These are phyloP conservation scores for Vitis hybrid DNA, from an alignment of 177 flowering plant genomes.

Conservation along the genomic window DNA sequence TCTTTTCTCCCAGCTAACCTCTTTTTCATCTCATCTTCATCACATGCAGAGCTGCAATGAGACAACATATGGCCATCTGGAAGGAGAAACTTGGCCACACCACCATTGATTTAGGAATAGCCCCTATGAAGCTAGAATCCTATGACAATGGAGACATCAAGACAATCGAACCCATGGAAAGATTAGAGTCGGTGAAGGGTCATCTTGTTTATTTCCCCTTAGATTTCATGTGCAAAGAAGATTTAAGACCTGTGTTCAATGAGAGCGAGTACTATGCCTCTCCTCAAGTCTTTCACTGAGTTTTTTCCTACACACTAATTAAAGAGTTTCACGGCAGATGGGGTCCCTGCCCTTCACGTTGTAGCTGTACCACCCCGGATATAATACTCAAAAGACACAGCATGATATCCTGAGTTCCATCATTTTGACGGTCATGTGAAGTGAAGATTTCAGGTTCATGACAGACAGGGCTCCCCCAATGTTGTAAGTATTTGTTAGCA, in stretches of 20 bases:
- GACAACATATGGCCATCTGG: constrained; percentile 71
- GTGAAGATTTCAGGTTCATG: no score
- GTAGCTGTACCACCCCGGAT: no score
- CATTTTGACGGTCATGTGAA: no score
- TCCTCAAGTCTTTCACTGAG: constrained; percentile 84
- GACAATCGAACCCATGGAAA: constrained; percentile 68
- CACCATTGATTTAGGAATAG: constrained; percentile 90
- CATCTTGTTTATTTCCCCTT: constrained; percentile 90
- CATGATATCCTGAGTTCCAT: no score
- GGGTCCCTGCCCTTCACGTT: no score
- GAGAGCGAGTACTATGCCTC: constrained; percentile 94
- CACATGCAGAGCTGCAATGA: constrained; percentile 58
- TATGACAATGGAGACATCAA: constrained; percentile 66
- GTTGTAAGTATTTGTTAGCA: no score
- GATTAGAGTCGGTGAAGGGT: constrained; percentile 69
- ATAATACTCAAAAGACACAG: no score
- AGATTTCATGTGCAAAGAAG: constrained; percentile 88
- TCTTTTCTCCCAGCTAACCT: not conserved
- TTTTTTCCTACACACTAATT: not conserved
- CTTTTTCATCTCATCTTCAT: not conserved
- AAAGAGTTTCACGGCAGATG: no score
- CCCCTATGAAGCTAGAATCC: constrained; percentile 71
- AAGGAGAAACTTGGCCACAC: constrained; percentile 87
- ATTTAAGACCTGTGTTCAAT: constrained; percentile 92
- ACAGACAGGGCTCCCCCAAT: no score